A percentile compares a stretch with the other conserved stretches of the same genome.
Evolutionary conservation across 805 yeast species (phyloP).

Genomic region (Candida railenensis): DNA sequence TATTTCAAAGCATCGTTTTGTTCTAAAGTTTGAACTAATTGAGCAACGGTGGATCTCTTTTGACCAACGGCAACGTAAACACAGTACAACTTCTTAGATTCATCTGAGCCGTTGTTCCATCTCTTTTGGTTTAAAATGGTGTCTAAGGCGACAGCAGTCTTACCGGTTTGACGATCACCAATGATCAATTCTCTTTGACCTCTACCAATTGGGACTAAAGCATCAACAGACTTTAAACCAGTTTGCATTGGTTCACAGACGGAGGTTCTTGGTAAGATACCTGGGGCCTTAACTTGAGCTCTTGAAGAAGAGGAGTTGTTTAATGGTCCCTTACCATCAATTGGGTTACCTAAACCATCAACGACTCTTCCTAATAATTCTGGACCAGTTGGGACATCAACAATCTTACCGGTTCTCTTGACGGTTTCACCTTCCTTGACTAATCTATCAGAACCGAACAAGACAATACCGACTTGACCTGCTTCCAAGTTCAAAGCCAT

Average conservation of each 20-base stretch:
- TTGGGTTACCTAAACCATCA: slow-evolving; percentile 98
- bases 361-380: slow-evolving; percentile 98
- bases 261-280: slow-evolving; percentile 98
- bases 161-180: slow-evolving; percentile 99
- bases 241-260: slow-evolving; percentile 99
- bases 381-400: slow-evolving; percentile 99
- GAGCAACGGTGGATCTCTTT: slow-evolving; percentile 99
- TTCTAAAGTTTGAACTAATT: slow-evolving; percentile 98
- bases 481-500: slow-evolving; percentile 99
- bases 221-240: slow-evolving; percentile 98
- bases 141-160: slow-evolving; percentile 98
- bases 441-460: slow-evolving; percentile 98
- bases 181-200: slow-evolving; percentile 99
- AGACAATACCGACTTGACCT: slow-evolving; percentile 99
- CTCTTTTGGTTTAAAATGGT: slow-evolving; percentile 98
- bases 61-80: slow-evolving; percentile 99
- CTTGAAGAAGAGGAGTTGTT: slow-evolving; percentile 79
- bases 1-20: slow-evolving; percentile 97
- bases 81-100: slow-evolving; percentile 98
- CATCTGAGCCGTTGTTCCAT: slow-evolving; percentile 95
- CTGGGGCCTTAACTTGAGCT: slow-evolving; percentile 99
- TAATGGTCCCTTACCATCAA: slow-evolving; percentile 99
- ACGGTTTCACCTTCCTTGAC: slow-evolving; percentile 99
- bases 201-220: slow-evolving; percentile 99
- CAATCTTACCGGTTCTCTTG: slow-evolving; percentile 99